phyloP scores from a whole-genome alignment of 1,139 yeast species.

The Pichia sp. region DNA sequence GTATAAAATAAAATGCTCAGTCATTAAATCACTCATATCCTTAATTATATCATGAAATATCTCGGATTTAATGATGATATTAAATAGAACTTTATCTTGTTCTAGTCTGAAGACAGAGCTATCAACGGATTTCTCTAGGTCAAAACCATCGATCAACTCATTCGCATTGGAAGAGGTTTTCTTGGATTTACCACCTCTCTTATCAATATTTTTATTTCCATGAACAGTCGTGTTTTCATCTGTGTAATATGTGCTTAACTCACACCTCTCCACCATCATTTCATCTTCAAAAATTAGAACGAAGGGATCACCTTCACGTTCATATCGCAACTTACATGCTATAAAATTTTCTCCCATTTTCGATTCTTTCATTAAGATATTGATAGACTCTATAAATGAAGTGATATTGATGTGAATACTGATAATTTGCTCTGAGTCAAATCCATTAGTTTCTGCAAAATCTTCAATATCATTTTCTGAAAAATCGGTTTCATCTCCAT shows the following conservation, averaged over 20 bases:
- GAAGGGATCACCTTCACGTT: constrained; percentile 59
- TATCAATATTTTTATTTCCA: neutral
- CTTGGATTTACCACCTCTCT: neutral
- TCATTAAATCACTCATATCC: constrained; percentile 59
- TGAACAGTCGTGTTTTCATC: constrained; percentile 23
- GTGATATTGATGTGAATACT: constrained; percentile 32
- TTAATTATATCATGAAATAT: constrained; percentile 56
- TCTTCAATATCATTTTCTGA: constrained; percentile 9
- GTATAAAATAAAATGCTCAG: constrained; percentile 52
- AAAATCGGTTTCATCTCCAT: constrained; percentile 11
- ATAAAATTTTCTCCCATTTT: constrained; percentile 27
- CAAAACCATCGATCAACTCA: constrained; percentile 16
- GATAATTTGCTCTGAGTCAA: constrained; percentile 14
- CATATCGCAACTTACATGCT: constrained; percentile 41
- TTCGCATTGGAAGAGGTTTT: constrained; percentile 1
- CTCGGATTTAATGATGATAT: constrained; percentile 60
- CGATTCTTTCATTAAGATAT: constrained; percentile 28
- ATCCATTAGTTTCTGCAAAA: constrained; percentile 10
- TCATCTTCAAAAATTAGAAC: constrained; percentile 66
- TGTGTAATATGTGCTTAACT: constrained; percentile 53
- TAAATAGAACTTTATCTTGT: constrained; percentile 45
- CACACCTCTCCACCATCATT: constrained; percentile 61
- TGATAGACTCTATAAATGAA: constrained; percentile 40
- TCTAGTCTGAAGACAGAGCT: constrained; percentile 38
- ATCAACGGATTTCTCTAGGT: constrained; percentile 15